Base-by-base conservation (phyloP, 2,329 filamentous ascomycete genomes). In the Penicillium hordei region DNA sequence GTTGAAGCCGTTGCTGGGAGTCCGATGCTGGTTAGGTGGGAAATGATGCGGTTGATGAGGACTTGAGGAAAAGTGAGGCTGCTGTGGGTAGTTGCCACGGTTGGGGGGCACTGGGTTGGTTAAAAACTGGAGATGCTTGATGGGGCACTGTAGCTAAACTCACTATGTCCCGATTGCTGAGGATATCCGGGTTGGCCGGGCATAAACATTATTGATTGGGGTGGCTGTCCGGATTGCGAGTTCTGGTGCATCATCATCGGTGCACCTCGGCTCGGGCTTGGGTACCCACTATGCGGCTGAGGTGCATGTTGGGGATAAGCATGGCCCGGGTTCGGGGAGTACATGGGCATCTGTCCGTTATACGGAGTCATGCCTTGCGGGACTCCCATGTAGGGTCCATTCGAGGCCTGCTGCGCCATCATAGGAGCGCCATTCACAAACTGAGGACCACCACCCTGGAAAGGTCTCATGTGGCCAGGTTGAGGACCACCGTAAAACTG, bases 161-260 rank as follows among this genome's bases (percentile, higher is more conserved):
- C 86, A 90, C 89, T 89, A 74, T 89, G 88, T 66, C 83, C 86
- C 63, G 85, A 84, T 64, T 89, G 89, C 65, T 89, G 89, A 33
- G 86, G 84, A 74, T 89, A 92, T 52, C 86, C 85, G 38, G 89
- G 89, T 71, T 91, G 89, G 68, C 87, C 89, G 68, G 87, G 89
- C 87, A 93, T 90, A 62, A 80, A 83, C 84, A 89, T 80, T 84
- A 93, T 77, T 81, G 85, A 68, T 79, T 86, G 79, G 48, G 81
- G 80, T 56, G 81, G 81, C 71, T 95, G 91, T 40, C 93, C 92
- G 73, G 96, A 93, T 70, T 97, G 93, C 29, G 93, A 97, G 55
- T 91, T 91, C 77, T 96, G 91, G 65, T 93, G 93, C 68, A 88
- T 90, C 93, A 97, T 97, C 87, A 95, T 91, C 2, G 91, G 88